Evolutionary conservation across 192 early-diverging fungal species (phyloP), one percentile per base, ranked within the genome.

Genomic region (Rhizoclosmatium sp.): DNA sequence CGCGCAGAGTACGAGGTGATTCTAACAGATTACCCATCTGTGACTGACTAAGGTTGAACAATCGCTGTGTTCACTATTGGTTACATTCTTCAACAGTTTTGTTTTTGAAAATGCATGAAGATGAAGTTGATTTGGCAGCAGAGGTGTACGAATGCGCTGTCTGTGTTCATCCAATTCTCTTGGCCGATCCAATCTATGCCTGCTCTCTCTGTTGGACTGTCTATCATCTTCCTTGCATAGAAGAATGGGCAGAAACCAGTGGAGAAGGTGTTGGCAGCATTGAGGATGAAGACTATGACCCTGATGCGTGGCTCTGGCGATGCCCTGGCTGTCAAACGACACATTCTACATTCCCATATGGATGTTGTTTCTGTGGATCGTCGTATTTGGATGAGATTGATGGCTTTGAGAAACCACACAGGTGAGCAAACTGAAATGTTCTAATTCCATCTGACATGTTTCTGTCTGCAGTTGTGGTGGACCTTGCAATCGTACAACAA

Each of bases 91-190:
- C 10, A 56, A n/a, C 54, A 62, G 23, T 62, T 21, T 62, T 62
- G 7, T 21, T 62, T 62, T 19, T 4, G 60, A 9, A 62, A 62
- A 62, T 62, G 60, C 4, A 62, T 1, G 21, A 19, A 31, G 31
- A 31, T 21, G 60, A 62, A 40, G 7, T 40, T 7, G 91, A 90
- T 44, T 86, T 97, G 59, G 88, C 81, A n/a, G 89, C 82, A 46
- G 88, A 91, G 21, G 84, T 89, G 0, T 97, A 97, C 83, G 96
- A 98, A 75, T 98, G 97, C 86, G 94, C 95, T 93, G 92, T 98
- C 14, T 98, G 97, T 84, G 95, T 92, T 86, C 94, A 97, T 83
- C 83, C 85, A 21, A 86, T 98, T 59, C 83, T 88, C 46, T 84
- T 85, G 14, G 85, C 86, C 3, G 89, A 96, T 77, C 84, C 86